Evolutionary conservation across 164 flowering plant genomes (phyloP), one percentile per base, ranked within the genome.

Genomic region (Malania oleifera): DNA sequence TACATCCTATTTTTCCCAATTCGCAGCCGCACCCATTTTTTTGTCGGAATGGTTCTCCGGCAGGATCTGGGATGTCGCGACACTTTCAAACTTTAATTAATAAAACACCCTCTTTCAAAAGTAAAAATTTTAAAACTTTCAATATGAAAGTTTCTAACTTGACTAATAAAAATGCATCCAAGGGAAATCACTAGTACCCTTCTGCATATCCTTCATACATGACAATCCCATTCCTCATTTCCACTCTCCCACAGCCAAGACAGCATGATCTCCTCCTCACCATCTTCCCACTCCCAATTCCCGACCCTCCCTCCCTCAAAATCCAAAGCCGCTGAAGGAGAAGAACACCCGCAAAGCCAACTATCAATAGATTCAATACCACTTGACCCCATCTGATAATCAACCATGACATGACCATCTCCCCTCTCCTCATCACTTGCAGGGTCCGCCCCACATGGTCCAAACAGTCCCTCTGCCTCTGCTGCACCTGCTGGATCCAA

Each of bases 191-290:
- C n/a, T n/a, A n/a, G n/a, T n/a, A n/a, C n/a, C n/a, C n/a, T n/a
- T n/a, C n/a, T n/a, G n/a, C n/a, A n/a, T n/a, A n/a, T n/a, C n/a
- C n/a, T n/a, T n/a, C n/a, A n/a, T n/a, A n/a, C n/a, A n/a, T n/a
- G n/a, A n/a, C n/a, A n/a, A n/a, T 12, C 45, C 6, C 11, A 52
- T 19, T 28, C 45, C 8, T 22, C 56, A 35, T 49, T 27, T 38
- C 68, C 66, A n/a, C 15, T 50, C 0, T 73, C 85, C 81, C 80
- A 77, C 44, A 74, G 56, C 75, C 76, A 74, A 5, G 79, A 57
- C 3, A 70, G 12, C 40, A 78, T 44, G 41, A 45, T 40, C 40
- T 69, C 76, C 17, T 67, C 59, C 24, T 66, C 74, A 27, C 34
- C 28, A 47, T 61, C 41, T 1, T 52, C 57, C 75, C 68, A 71